These are phyloP conservation scores for Prunus mongolica DNA, from an alignment of 306 rosid genomes.

Conservation along the genomic window DNA sequence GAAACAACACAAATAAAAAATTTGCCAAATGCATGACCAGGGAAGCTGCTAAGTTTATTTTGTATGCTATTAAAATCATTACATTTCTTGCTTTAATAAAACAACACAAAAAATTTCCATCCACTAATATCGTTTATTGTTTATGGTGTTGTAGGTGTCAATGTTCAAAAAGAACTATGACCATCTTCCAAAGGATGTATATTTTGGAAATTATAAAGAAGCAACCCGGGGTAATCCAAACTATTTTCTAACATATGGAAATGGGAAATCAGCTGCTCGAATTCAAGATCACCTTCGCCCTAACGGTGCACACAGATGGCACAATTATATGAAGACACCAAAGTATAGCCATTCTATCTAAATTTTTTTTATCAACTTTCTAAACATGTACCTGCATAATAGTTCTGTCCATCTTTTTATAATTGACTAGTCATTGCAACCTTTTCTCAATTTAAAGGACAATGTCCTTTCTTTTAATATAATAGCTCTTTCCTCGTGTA, in stretches of 20 bases:
- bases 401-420: not conserved
- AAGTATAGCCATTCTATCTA: constrained; percentile 46
- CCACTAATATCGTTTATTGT: constrained; percentile 9
- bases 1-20: not conserved
- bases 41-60: not conserved
- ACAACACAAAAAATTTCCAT: not conserved
- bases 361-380: not conserved
- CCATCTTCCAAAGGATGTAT: constrained; percentile 90
- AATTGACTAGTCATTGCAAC: no score
- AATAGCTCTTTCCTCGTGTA: not conserved
- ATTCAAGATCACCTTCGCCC: constrained; percentile 96
- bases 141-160: constrained; percentile 60
- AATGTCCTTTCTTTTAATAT: not conserved
- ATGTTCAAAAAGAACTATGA: constrained; percentile 98
- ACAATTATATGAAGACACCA: constrained; percentile 92
- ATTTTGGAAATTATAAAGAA: constrained; percentile 84
- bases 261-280: constrained; percentile 98
- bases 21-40: not conserved
- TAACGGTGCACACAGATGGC: constrained; percentile 99
- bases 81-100: not conserved
- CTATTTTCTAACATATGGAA: constrained; percentile 92
- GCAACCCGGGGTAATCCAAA: constrained; percentile 97
- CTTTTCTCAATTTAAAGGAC: not conserved
- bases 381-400: not conserved
- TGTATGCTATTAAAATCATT: not conserved